Evolutionary conservation across 441 rosid species (phyloP).

Genomic region (Erodium moschatum): DNA sequence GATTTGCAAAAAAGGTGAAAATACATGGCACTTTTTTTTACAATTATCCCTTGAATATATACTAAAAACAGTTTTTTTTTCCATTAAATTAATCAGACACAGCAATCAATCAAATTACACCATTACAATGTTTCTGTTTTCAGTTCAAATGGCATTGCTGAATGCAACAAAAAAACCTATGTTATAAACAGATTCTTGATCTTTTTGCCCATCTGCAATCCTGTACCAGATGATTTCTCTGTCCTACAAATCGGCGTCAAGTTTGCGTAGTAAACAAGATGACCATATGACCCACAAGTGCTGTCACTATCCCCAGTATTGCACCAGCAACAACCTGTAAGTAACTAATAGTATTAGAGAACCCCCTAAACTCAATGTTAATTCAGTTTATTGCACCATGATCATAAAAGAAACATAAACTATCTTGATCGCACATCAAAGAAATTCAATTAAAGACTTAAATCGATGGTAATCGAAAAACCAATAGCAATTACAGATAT

Average conservation of each 20-base stretch:
- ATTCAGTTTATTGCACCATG: background rate
- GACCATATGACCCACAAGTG: constrained; percentile 43
- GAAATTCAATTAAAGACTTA: background rate
- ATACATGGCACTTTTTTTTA: no score
- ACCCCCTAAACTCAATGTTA: background rate
- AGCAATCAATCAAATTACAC: no score
- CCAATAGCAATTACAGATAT: background rate
- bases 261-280: constrained; percentile 19
- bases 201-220: background rate
- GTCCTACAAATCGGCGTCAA: constrained; percentile 14
- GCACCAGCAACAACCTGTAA: constrained; percentile 75
- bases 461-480: background rate
- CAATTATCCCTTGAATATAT: no score
- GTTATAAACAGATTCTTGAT: constrained; percentile 11
- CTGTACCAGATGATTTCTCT: background rate
- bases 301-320: constrained; percentile 56
- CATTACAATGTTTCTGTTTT: no score
- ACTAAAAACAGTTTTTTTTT: no score
- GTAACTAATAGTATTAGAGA: constrained; percentile 13
- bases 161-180: constrained; percentile 11
- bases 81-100: no score
- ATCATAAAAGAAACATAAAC: background rate
- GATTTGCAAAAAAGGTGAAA: no score
- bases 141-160: constrained; percentile 19
- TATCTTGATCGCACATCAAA: background rate